Conservation (phyloP, 306 rosid genomes). For the Vigna trinervia region DNA sequence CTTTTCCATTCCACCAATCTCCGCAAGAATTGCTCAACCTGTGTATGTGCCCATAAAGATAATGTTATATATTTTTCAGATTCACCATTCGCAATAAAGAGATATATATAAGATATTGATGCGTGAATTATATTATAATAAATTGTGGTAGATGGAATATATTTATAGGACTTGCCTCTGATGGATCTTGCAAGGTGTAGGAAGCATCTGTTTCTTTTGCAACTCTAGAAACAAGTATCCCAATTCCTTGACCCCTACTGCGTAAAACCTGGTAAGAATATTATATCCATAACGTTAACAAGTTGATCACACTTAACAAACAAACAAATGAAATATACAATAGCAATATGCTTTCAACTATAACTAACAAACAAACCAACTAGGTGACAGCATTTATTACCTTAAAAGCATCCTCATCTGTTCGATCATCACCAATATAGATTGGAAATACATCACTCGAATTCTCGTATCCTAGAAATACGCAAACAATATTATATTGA, state of each 20-base stretch:
- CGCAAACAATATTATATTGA: not conserved
- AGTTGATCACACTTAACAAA: not conserved
- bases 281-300: slow-evolving; percentile 4
- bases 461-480: slow-evolving; percentile 67
- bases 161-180: slow-evolving; percentile 60
- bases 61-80: not conserved
- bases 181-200: slow-evolving; percentile 84
- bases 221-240: slow-evolving; percentile 83
- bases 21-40: slow-evolving; percentile 87
- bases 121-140: not conserved
- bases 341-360: not conserved
- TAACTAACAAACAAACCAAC: not conserved
- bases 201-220: slow-evolving; percentile 92
- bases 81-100: slow-evolving; percentile 14
- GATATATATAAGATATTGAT: not conserved
- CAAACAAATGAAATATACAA: too few species aligned
- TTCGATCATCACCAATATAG: slow-evolving; percentile 92
- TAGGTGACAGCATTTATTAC: slow-evolving; percentile 46
- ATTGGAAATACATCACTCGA: slow-evolving; percentile 76
- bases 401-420: slow-evolving; percentile 97
- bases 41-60: slow-evolving; percentile 30
- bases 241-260: slow-evolving; percentile 79
- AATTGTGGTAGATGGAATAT: not conserved
- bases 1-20: slow-evolving; percentile 79
- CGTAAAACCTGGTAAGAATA: slow-evolving; percentile 62